These are phyloP conservation scores for Athelia psychrophila DNA, from an alignment of 1,284 basidiomycete genomes.

Conservation along the genomic window DNA sequence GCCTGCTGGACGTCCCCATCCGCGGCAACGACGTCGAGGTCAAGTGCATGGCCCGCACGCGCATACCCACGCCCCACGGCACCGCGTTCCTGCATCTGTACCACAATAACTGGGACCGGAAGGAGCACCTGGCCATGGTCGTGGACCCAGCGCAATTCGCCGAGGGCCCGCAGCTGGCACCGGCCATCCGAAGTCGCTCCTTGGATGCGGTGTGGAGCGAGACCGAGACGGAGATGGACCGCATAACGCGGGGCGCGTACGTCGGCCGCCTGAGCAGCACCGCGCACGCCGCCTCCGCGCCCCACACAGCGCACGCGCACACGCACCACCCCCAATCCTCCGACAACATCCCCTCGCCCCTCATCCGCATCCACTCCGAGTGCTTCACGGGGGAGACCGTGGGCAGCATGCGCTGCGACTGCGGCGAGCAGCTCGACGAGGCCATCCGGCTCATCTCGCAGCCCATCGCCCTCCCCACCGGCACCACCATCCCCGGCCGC, in stretches of 20 bases:
- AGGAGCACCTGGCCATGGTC: slow-evolving; percentile 98
- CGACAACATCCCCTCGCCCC: slow-evolving; percentile 63
- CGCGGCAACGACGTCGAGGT: slow-evolving; percentile 46
- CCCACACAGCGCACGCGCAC: slow-evolving; percentile 23
- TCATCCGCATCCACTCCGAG: slow-evolving; percentile 96
- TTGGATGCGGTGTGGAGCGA: slow-evolving; percentile 88
- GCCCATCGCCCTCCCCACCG: slow-evolving; percentile 51
- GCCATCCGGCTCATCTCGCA: slow-evolving; percentile 90
- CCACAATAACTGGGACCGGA: slow-evolving; percentile 85
- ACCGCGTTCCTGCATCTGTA: slow-evolving; percentile 94
- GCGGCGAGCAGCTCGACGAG: slow-evolving; percentile 97
- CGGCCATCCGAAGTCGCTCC: slow-evolving; percentile 76
- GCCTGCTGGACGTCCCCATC: slow-evolving; percentile 3
- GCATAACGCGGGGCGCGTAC: slow-evolving; percentile 93
- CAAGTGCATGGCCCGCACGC: slow-evolving; percentile 94
- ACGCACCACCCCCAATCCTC: slow-evolving; percentile 12
- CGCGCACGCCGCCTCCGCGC: slow-evolving; percentile 52
- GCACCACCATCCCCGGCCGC: slow-evolving; percentile 63
- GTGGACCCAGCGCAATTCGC: slow-evolving; percentile 84
- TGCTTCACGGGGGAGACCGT: slow-evolving; percentile 99
- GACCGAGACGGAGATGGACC: slow-evolving; percentile 90
- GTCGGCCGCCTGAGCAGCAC: slow-evolving; percentile 75
- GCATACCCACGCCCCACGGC: slow-evolving; percentile 96
- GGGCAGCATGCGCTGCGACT: slow-evolving; percentile 98
- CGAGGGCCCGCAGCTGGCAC: slow-evolving; percentile 35